A percentile compares a stretch with the other conserved stretches of the same genome.
Conservation (phyloP, 2,329 filamentous ascomycete genomes). For the Cercospora berteroae region DNA sequence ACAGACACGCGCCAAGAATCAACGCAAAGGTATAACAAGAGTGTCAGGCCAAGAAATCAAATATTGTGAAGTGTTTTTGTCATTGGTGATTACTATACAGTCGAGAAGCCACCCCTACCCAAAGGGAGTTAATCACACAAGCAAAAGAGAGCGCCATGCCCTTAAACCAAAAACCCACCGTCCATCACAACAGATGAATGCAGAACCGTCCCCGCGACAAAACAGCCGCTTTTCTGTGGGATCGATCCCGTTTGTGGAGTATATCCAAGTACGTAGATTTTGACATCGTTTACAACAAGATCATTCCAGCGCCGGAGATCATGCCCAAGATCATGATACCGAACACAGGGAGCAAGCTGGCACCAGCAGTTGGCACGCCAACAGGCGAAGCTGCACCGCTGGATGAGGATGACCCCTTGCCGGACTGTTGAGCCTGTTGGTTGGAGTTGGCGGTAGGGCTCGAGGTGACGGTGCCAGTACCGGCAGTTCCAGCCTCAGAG, state of each 20-base stretch:
- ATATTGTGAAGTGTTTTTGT: not conserved
- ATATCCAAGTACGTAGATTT: not conserved
- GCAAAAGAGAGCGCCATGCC: not conserved
- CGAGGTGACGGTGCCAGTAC: conserved; percentile 56
- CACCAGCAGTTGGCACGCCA: conserved; percentile 21
- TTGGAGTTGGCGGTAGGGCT: conserved; percentile 44
- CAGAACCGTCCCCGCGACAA: not conserved
- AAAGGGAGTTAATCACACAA: not conserved
- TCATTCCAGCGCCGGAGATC: conserved; percentile 36
- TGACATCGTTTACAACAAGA: conserved; percentile 32
- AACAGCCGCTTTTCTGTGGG: not conserved
- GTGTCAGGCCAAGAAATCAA: not conserved
- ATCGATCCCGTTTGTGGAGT: conserved; percentile 1
- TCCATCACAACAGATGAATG: not conserved
- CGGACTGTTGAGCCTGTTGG: conserved; percentile 30
- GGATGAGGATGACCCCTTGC: conserved; percentile 26
- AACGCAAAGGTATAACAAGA: not conserved
- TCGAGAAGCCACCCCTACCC: not conserved
- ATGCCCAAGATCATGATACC: conserved; percentile 30
- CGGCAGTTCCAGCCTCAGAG: conserved; percentile 60
- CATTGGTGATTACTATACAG: not conserved
- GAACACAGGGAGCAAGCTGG: conserved; percentile 30
- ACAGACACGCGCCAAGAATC: not conserved
- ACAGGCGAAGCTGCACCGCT: conserved; percentile 27
- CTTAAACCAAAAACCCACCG: not conserved